Percentiles rank a stretch among this genome's conserved stretches.
Conservation (phyloP, 805 yeast species). For the Tetrapisispora arboricola region DNA sequence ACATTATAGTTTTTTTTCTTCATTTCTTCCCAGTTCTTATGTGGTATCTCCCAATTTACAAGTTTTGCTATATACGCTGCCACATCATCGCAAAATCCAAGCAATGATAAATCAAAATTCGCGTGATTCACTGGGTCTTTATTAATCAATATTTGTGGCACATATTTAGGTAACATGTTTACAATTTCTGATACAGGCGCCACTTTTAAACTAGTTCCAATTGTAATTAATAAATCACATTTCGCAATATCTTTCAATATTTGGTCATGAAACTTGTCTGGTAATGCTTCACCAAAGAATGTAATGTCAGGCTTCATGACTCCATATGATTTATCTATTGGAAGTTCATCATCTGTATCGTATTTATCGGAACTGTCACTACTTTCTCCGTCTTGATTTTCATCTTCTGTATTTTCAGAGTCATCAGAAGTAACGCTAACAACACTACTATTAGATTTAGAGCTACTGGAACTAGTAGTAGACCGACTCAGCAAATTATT, state of each 20-base stretch:
- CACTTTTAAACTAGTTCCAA: slow-evolving; percentile 86
- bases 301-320: slow-evolving; percentile 90
- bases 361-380: not conserved
- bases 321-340: slow-evolving; percentile 48
- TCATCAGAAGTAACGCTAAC: not conserved
- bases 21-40: slow-evolving; percentile 35
- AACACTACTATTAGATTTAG: not conserved
- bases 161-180: slow-evolving; percentile 55
- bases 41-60: slow-evolving; percentile 52
- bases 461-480: too few relatives aligned
- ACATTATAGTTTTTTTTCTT: slow-evolving; percentile 15
- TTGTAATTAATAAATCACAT: slow-evolving; percentile 73
- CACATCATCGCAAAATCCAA: slow-evolving; percentile 79
- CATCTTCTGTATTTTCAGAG: slow-evolving; percentile 1
- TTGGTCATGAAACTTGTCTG: slow-evolving; percentile 52
- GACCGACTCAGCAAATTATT: too few relatives aligned
- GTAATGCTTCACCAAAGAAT: slow-evolving; percentile 80
- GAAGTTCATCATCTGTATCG: slow-evolving; percentile 7
- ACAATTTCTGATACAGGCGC: slow-evolving; percentile 87
- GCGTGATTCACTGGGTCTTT: slow-evolving; percentile 65
- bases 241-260: slow-evolving; percentile 48
- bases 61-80: slow-evolving; percentile 52
- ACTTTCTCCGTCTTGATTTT: not conserved
- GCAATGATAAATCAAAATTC: slow-evolving; percentile 64
- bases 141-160: slow-evolving; percentile 76